Evolutionary conservation across 140 eudicot species (phyloP), one percentile per base, ranked within the genome.

Genomic region (Senecio squalidus): DNA sequence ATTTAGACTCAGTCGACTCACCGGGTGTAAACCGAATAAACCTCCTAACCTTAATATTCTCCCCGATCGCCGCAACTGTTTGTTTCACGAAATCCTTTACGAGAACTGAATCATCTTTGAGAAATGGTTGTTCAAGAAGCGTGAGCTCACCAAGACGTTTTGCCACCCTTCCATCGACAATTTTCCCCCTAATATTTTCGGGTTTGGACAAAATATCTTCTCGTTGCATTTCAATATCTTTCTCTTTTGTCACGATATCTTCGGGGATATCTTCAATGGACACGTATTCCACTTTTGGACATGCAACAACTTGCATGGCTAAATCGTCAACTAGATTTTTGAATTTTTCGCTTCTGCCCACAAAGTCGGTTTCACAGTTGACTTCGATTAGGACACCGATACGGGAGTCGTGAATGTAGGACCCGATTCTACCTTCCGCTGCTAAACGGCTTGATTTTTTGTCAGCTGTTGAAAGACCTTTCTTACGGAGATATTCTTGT

Each of bases 381-480:
- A 93, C 99, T 78, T 93, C 99, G 3, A 93, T 82, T 39, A 93
- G 81, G 31, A 93, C 99, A 14, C 99, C 99, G 9, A 93, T 93
- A 13, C 96, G 95, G 22, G 95, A 74, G 44, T 92, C 98, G 48
- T 92, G 98, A 63, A 92, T 87, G 84, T 92, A 92, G 58, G 93
- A 79, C 23, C 98, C 96, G 25, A 92, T 82, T 52, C 98, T 58
- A 27, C 98, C 98, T 71, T 92, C 98, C 15, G 98, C 98, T 2
- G 98, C 96, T 25, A 87, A 64, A 11, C 96, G 92, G 66, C 83
- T 70, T 25, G 98, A 84, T 62, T 92, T 92, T 30, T 87, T 92
- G 70, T 92, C 96, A 1, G 98, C 98, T 2, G 92, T 52, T 40
- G 96, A 87, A 17, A 92, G 95, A n/a, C 98, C 98, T 68, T 92